A percentile compares a stretch with the other conserved stretches of the same genome.
phyloP scores from a whole-genome alignment of 2,329 filamentous ascomycete species.

The Biscogniauxia marginata region DNA sequence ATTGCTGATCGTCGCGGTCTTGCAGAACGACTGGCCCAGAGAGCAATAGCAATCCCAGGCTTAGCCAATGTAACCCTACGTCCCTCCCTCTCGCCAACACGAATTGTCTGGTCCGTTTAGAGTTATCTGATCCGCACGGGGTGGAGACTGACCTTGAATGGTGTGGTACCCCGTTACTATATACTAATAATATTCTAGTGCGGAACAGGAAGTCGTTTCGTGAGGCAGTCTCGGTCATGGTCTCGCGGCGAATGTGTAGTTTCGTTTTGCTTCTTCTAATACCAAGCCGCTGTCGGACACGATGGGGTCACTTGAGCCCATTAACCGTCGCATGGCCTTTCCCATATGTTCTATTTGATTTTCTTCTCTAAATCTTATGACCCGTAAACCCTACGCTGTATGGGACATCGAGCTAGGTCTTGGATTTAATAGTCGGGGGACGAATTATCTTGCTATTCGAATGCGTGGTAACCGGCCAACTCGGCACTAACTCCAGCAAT shows the following conservation, averaged over 20 bases:
- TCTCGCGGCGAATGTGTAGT: background rate
- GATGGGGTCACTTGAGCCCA: background rate
- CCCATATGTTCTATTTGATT: background rate
- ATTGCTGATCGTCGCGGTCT: background rate
- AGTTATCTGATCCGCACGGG: constrained; percentile 32
- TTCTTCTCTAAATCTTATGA: background rate
- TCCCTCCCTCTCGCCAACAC: constrained; percentile 17
- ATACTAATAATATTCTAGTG: constrained; percentile 10
- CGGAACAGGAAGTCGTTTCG: constrained; percentile 22
- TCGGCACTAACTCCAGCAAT: background rate
- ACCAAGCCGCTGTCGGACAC: background rate
- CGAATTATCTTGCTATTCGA: background rate
- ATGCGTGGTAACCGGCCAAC: background rate
- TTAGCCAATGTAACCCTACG: constrained; percentile 11
- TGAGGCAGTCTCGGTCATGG: background rate
- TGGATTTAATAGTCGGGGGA: constrained; percentile 1
- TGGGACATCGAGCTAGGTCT: background rate
- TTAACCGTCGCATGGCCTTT: background rate
- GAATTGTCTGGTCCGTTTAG: constrained; percentile 32
- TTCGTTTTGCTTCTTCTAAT: background rate
- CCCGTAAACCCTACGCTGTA: background rate
- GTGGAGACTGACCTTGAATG: constrained; percentile 19
- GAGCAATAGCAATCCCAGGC: constrained; percentile 6
- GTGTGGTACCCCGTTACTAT: constrained; percentile 13
- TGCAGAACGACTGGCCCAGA: background rate